Base-by-base conservation (phyloP, 1,284 basidiomycete species). In the Pseudozyma thailandica region DNA sequence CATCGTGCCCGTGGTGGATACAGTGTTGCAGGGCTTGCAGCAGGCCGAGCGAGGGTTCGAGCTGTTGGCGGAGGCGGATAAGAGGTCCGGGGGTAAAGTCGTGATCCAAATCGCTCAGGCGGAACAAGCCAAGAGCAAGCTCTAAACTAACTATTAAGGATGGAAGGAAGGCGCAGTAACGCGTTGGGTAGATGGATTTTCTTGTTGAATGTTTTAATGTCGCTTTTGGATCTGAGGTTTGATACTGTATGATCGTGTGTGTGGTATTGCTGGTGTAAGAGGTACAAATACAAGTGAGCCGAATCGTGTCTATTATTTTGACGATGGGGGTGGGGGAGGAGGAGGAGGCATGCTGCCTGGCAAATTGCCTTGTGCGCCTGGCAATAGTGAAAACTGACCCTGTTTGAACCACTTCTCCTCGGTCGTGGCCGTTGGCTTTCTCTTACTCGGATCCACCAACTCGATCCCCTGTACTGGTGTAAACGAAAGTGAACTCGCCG, bases 401-500 rank as follows among this genome's bases (percentile, higher is more conserved):
- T 83, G 74, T 20, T 76, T 72, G 64, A 81, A 84, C 84, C 84
- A 85, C 50, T 83, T 84, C 1, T 77, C 80, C 50, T 85, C 83
- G 15, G 83, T 82, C 26, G 16, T 23, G 16, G 7, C 33, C 21
- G 25, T n/a, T 15, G 4, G 23, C 26, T 44, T 77, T 44, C 72
- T 77, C 44, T 64, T 75, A 41, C 61, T 81, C 27, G 84, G 84
- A 59, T 85, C 84, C 20, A 84, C 81, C 44, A 85, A 70, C 56
- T 85, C 84, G 58, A 85, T 80, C 35, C 75, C 95, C 89, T 98
- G 95, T 6, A 94, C 91, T 9, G 95, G 95, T 6, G 95, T 98
- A 62, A 98, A 95, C 9, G 91, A 91, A 59, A 98, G 85, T 23
- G 92, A 94, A 0, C 94, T 96, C 2, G 92, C 90, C 3, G 91